phyloP scores from a whole-genome alignment of 345 rosid species.

The Crucihimalaya himalaica region DNA sequence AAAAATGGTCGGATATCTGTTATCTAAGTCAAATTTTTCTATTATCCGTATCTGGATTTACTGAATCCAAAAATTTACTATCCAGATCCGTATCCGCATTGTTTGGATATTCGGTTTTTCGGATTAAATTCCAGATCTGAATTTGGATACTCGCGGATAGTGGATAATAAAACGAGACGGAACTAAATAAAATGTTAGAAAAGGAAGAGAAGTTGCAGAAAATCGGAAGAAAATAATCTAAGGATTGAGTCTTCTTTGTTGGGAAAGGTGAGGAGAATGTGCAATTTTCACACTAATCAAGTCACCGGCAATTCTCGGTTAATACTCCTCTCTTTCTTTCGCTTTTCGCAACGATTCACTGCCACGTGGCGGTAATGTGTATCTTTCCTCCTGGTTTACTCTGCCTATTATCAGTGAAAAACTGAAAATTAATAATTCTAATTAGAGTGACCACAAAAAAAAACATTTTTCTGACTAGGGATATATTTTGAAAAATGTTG shows the following conservation, averaged over 20 bases:
- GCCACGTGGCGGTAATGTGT: too few species aligned
- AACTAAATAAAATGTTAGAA: neutral
- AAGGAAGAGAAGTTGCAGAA: neutral
- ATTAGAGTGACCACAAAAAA: neutral
- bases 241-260: neutral
- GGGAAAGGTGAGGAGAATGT: slow-evolving; percentile 34
- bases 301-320: slow-evolving; percentile 24
- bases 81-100: too few species aligned
- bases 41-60: too few species aligned
- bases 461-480: neutral
- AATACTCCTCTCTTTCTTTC: neutral
- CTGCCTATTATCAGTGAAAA: neutral
- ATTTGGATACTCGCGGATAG: too few species aligned
- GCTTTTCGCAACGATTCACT: too few species aligned
- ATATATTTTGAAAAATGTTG: neutral
- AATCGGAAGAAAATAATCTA: slow-evolving; percentile 32
- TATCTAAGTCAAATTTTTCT: too few species aligned
- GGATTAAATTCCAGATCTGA: too few species aligned
- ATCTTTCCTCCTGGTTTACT: neutral
- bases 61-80: too few species aligned
- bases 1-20: too few species aligned
- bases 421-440: neutral
- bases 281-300: slow-evolving; percentile 28
- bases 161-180: too few species aligned
- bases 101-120: too few species aligned